Evolutionary conservation across 2,329 filamentous ascomycete species (phyloP), one percentile per base, ranked within the genome.

Genomic region (Talaromyces verruculosus): DNA sequence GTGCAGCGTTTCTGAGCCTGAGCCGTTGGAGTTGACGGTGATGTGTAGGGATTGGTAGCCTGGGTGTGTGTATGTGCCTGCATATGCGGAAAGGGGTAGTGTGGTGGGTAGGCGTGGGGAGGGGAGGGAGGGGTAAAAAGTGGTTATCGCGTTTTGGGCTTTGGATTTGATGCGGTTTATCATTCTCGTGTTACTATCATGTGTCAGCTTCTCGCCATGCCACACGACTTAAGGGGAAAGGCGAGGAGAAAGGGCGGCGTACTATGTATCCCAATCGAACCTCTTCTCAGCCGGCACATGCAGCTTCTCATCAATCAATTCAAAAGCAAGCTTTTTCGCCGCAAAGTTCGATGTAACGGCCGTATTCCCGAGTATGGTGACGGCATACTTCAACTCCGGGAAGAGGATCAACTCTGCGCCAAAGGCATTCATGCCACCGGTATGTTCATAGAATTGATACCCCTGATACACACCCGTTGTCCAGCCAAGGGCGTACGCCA

Each of bases 311-410:
- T 66, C 65, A 53, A 66, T 63, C 4, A 66, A 55, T 37, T 57
- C 35, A 19, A 62, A 65, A 15, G 64, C 64, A 39, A 65, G 58
- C 47, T 19, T 55, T 5, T 58, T 51, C 3, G 25, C 35, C 3
- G 59, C 64, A n/a, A 10, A 35, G 55, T 81, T 82, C 2, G 79
- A 79, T 2, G 77, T 79, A 5, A 71, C 13, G 8, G 76, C 79
- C 25, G 81, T 83, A 64, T 86, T 87, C 1, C 71, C 79, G 67
- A 84, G 72, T 17, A 76, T 69, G 4, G 81, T 77, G 11, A 83
- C 71, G 3, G 80, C 82, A 67, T 77, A 84, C 5, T 78, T 73
- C 22, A 78, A 64, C 11, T 77, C 75, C 0, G 84, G 83, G 55
- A 85, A 74, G 70, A 83, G 72, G 59, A 79, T 79, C 22, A 83